Base-by-base conservation (phyloP, 805 yeast genomes). In the Brettanomyces nanus region DNA sequence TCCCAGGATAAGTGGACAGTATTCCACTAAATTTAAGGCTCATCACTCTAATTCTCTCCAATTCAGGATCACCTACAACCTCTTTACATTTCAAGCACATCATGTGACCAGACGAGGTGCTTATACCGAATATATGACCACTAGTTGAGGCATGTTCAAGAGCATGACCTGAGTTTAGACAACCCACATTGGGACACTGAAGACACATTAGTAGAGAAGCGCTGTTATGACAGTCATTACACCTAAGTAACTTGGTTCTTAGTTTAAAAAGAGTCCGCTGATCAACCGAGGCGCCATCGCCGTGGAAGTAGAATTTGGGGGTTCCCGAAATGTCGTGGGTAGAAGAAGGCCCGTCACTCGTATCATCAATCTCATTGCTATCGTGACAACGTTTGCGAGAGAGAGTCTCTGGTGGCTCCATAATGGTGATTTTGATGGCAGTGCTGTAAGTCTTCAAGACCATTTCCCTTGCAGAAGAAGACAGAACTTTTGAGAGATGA, bases 31-130 rank as follows among this genome's bases (percentile, higher is more conserved):
- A 35, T 31, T 46, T 45, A 22, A 62, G 44, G 19, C 52, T 53
- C 13, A 46, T 41, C 15, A 59, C 46, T 36, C 87, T 61, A 22
- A 71, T 65, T n/a, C 54, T 53, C 42, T 81, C 85, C 28, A 83
- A 58, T 33, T 62, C 61, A 3, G 72, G 67, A 48, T 82, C 82
- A 43, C 79, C 72, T 19, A 84, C 74, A 51, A 80, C 81, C 48
- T 80, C 79, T 13, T 73, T 71, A 59, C 97, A 90, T 54, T 70
- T 75, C 58, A 83, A 82, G 57, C 97, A 90, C 52, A 75, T 80
- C 31, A 89, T 58, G 33, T 79, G 68, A 2, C 89, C 89, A 35
- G 75, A 70, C 15, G 65, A 63, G 3, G 86, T 66, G 56, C 82
- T 87, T 28, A 85, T 79, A 18, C 80, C 85, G 54, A 77, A 69